Base-by-base conservation (phyloP, 2,329 filamentous ascomycete genomes). In the Aplosporella prunicola region DNA sequence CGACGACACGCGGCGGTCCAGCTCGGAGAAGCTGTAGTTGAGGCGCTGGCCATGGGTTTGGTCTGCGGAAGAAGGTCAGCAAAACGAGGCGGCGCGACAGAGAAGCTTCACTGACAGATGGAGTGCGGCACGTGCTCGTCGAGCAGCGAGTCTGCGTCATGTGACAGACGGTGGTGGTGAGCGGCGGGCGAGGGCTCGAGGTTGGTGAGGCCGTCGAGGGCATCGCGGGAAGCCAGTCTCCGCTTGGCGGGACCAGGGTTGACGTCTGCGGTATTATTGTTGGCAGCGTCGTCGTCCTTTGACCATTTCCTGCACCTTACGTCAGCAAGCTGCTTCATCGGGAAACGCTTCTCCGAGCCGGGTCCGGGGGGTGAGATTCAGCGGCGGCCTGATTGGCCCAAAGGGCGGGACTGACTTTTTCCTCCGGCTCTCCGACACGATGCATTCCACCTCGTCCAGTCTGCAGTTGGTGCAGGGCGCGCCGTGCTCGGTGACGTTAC, bases 381-480 rank as follows among this genome's bases (percentile, higher is more conserved):
- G 33, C 33, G 33, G 33, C 29, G 33, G 29, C 33, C 27, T 35
- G 24, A 20, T 22, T 22, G 33, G 33, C 33, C 24, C 33, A 35
- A 27, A 35, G 32, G 31, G 17, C 30, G 37, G 25, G 16, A 77
- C 80, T 75, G 63, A 87, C 81, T 84, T 86, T 71, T 86, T 80
- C 51, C 87, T 77, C 50, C 86, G 84, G 66, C 83, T 89, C 60
- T 93, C 67, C 4, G 67, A 69, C 14, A 71, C 67, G 41, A 71
- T 68, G 61, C 82, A 87, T 56, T 84, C 78, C 41, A 86, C 80
- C 55, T 82, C 78, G 58, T 86, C 82, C 65, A 82, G 75, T 45
- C 83, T 72, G 63, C 86, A 93, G 61, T 93, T 93, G 39, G 83
- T 87, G 60, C 86, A 93, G 1, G 86, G 86, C 28, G 80, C 80